A percentile compares a stretch with the other conserved stretches of the same genome.
These are phyloP conservation scores for Calonectria pauciramosa DNA, from an alignment of 2,329 filamentous ascomycete genomes.

Conservation along the genomic window DNA sequence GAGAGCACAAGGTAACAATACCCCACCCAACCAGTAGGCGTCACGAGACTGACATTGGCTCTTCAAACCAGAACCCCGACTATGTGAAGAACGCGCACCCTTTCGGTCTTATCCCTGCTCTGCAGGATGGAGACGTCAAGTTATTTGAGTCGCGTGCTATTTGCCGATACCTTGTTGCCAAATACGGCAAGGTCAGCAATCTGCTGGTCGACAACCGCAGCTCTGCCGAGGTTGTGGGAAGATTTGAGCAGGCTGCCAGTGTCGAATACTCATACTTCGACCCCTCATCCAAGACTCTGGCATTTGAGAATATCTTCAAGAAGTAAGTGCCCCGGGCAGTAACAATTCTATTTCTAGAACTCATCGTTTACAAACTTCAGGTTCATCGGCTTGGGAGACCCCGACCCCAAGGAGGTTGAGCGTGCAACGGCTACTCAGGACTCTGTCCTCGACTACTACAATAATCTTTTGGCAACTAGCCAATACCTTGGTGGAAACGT, in stretches of 20 bases:
- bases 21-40: background rate
- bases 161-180: constrained; percentile 9
- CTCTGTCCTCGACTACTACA: background rate
- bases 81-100: background rate
- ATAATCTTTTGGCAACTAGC: background rate
- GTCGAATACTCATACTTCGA: background rate
- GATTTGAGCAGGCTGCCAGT: background rate
- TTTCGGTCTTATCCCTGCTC: background rate
- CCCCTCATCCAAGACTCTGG: background rate
- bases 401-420: background rate
- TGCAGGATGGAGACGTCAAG: background rate
- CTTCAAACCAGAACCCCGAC: background rate
- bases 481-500: background rate
- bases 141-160: constrained; percentile 7
- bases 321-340: background rate
- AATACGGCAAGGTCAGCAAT: constrained; percentile 9
- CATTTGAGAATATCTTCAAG: constrained; percentile 3
- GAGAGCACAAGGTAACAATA: background rate
- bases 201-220: background rate
- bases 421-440: background rate
- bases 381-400: background rate
- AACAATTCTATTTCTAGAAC: too few species aligned
- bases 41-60: background rate
- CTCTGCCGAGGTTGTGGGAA: background rate
- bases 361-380: background rate